Base-by-base conservation (phyloP, 331 rosid species). In the Rosa hybrid region DNA sequence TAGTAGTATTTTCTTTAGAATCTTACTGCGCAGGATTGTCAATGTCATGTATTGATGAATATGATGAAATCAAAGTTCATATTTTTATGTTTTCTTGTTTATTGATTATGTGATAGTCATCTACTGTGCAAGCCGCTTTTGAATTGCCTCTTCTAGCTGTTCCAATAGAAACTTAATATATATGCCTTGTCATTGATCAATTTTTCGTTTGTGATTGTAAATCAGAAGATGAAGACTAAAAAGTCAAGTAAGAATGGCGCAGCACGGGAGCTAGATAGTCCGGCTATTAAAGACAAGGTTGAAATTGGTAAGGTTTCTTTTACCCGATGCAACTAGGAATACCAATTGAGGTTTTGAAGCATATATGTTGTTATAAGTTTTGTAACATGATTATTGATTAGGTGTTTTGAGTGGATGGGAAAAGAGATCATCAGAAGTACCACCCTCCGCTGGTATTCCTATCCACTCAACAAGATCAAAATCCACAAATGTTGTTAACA, bases 221-320 rank as follows among this genome's bases (percentile, higher is more conserved):
- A 8, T 72, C 17, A 30, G 64, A 20, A 30, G 78, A 82, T 70
- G 75, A 77, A 60, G 80, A 51, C 16, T 51, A 77, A 82, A 73
- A 83, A 68, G 34, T 57, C 71, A 34, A 74, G 67, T 77, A 90
- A 90, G 86, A 90, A 90, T 62, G 89, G 81, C 30, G 86, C 81
- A 72, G 81, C 81, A 71, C 63, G 68, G 48, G 92, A 88, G 78
- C 77, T 84, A 39, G 87, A 90, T 77, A 78, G 30, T 74, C 86
- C 78, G 21, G 12, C 49, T 45, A 45, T 9, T 45, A 45, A 45
- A 44, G 46, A 44, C 11, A 44, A 44, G 11, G 46, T 44, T 44
- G 46, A 44, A 1, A 44, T 44, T 44, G 46, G 46, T 44, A 44
- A 44, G 46, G 46, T 44, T 44, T 44, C 11, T 44, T 44, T 44